Percentiles rank a stretch among this genome's conserved stretches.
These are phyloP conservation scores for Entophlyctis luteolus DNA, from an alignment of 192 early-diverging fungal species.

Conservation along the genomic window DNA sequence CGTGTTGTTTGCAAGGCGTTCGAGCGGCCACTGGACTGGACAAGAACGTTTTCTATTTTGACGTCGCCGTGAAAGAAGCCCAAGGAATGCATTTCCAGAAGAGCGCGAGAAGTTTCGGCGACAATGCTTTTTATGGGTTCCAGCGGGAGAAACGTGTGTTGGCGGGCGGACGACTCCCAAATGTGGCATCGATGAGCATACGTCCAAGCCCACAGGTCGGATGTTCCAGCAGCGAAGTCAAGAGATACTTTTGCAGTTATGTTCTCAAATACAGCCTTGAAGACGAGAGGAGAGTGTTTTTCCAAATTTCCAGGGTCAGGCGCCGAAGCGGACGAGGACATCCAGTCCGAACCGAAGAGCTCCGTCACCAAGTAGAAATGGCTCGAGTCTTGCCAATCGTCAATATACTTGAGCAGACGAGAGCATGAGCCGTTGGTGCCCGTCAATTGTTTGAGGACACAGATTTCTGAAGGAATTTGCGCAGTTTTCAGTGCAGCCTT, in stretches of 20 bases:
- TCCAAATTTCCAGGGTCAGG: too few species aligned
- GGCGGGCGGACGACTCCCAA: not conserved
- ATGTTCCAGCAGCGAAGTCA: not conserved
- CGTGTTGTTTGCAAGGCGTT: not conserved
- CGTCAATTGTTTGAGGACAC: not conserved
- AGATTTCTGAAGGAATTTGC: not conserved
- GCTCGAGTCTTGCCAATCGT: constrained; percentile 10
- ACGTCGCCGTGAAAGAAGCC: constrained; percentile 56
- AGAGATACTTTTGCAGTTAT: not conserved
- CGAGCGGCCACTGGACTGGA: not conserved
- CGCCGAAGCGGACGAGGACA: too few species aligned
- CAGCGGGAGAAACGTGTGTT: not conserved
- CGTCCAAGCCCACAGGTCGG: constrained; percentile 10
- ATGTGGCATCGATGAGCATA: constrained; percentile 1
- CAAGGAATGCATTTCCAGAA: constrained; percentile 40
- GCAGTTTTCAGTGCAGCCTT: not conserved
- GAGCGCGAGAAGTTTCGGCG: constrained; percentile 35
- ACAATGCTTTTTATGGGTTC: constrained; percentile 33
- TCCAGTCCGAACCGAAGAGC: constrained; percentile 16
- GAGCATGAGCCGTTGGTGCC: not conserved
- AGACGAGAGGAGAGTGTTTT: not conserved
- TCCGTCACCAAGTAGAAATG: constrained; percentile 17
- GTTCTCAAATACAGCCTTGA: not conserved
- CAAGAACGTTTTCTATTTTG: constrained; percentile 60
- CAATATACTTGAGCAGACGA: not conserved